Evolutionary conservation across 2,329 filamentous ascomycete genomes (phyloP).

Genomic region (Emergomyces africanus): DNA sequence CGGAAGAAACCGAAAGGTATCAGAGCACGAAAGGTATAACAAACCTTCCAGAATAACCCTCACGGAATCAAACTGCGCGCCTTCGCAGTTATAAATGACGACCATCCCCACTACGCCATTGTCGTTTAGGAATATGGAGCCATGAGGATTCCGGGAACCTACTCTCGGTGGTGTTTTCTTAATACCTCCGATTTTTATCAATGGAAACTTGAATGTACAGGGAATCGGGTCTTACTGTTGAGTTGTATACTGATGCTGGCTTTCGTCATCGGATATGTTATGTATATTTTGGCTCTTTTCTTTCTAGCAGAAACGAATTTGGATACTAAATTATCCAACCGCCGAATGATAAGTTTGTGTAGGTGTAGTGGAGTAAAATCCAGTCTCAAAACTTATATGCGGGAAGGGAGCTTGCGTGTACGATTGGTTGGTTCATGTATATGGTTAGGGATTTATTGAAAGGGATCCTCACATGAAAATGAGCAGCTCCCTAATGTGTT

Average conservation of each 20-base stretch:
- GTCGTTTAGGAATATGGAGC: not conserved
- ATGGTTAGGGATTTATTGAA: not conserved
- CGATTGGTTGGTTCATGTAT: too few relatives aligned
- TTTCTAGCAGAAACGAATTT: not conserved
- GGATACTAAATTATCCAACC: not conserved
- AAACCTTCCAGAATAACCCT: slow-evolving; percentile 2
- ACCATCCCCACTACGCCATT: slow-evolving; percentile 2
- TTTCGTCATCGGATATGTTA: not conserved
- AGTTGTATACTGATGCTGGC: not conserved
- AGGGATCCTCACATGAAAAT: too few relatives aligned
- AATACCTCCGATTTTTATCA: not conserved
- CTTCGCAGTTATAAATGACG: not conserved
- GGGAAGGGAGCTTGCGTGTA: not conserved
- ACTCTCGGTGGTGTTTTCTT: not conserved
- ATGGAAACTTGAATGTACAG: not conserved
- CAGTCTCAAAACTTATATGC: not conserved
- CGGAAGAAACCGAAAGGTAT: not conserved
- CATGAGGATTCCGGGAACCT: not conserved
- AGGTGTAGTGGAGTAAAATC: too few relatives aligned
- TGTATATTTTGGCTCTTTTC: not conserved
- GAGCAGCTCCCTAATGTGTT: too few relatives aligned
- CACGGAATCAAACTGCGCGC: slow-evolving; percentile 1
- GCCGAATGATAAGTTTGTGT: too few relatives aligned
- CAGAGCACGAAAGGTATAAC: not conserved
- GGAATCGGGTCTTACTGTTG: not conserved